Evolutionary conservation across 208 protist species (phyloP), one percentile per base, ranked within the genome.

Genomic region (Leishmania major): DNA sequence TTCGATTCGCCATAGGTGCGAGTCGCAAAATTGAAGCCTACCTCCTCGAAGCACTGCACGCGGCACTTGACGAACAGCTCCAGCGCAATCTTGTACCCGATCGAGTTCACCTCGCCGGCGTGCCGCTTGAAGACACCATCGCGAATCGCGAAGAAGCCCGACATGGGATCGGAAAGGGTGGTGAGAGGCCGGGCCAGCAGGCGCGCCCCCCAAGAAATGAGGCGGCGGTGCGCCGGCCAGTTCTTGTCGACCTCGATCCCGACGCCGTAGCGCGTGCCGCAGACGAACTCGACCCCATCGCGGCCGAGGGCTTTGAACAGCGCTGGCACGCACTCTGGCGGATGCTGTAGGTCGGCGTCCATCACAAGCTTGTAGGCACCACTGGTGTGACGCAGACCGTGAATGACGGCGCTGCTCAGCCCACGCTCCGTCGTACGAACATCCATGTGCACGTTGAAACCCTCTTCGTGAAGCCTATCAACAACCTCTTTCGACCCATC

Each of bases 81-180:
- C 43, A 99, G 87, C 2, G 94, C 97, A 81, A 99, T 98, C 80
- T 99, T 99, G 91, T 97, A 99, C 10, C 97, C 97, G 74, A 98
- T 96, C 28, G 97, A 90, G 81, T 92, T 97, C 67, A 98, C 75
- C 43, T 78, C 79, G 22, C 55, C 28, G 13, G 83, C 66, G 35
- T 91, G 93, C 22, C 80, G 77, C 79, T 83, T 72, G 83, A 97
- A 95, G 25, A 90, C 88, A 15, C 85, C 82, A 45, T 89, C 87
- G 19, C 92, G 93, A 15, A 99, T 60, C 22, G 89, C 93, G 81
- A 99, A 99, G 78, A 99, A 97, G 51, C 97, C 97, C 47, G 95
- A 97, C 97, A 99, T 99, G 17, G 97, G 97, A 69, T 99, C 97
- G 40, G 92, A 96, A 28, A 97, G 92, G 6, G 93, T 83, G 1